A percentile compares a stretch with the other conserved stretches of the same genome.
These are phyloP conservation scores for Cercospora sp. DNA, from an alignment of 2,329 filamentous ascomycete genomes.

Conservation along the genomic window DNA sequence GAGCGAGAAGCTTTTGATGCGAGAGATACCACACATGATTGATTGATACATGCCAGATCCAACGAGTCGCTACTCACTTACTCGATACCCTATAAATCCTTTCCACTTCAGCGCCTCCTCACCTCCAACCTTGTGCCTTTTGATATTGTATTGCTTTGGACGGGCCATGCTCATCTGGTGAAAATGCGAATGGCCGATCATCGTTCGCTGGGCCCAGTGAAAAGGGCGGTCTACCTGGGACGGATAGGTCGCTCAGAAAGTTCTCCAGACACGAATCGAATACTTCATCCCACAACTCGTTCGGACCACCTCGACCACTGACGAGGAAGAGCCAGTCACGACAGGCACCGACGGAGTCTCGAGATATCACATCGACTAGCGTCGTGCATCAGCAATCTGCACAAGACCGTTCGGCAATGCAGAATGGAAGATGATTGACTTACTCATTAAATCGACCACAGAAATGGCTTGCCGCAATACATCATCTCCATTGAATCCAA, in stretches of 20 bases:
- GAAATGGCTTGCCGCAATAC: neutral
- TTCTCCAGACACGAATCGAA: neutral
- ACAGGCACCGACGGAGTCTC: neutral
- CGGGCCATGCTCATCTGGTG: neutral
- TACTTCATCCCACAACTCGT: neutral
- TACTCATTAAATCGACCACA: neutral
- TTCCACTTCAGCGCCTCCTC: neutral
- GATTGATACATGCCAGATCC: neutral
- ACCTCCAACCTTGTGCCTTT: neutral
- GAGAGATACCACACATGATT: conserved; percentile 1
- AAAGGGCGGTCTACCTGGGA: neutral
- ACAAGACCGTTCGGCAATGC: no score
- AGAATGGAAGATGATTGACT: neutral
- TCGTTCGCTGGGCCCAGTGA: neutral
- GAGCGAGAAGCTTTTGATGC: neutral
- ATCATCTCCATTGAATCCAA: neutral
- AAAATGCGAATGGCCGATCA: neutral
- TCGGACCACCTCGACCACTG: neutral
- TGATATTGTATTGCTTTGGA: neutral
- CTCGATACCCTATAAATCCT: neutral
- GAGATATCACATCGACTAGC: neutral
- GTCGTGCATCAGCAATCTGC: neutral
- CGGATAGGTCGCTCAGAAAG: neutral
- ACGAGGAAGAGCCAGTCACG: neutral
- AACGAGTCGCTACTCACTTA: neutral